Evolutionary conservation across 2,329 filamentous ascomycete genomes (phyloP).

Genomic region (Verticillium albo-atrum): DNA sequence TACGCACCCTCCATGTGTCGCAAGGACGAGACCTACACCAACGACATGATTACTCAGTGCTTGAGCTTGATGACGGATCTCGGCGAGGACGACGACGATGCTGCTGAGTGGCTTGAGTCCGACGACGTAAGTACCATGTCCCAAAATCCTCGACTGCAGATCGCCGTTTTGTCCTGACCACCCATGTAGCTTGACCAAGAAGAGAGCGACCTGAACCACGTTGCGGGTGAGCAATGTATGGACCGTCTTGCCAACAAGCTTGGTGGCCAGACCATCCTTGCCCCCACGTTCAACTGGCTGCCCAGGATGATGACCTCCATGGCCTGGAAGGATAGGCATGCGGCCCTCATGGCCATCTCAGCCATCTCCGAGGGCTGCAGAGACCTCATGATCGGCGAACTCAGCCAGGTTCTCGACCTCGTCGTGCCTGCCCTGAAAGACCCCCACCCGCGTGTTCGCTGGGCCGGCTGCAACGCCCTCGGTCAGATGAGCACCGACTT

Average conservation of each 20-base stretch:
- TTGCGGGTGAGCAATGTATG: constrained; percentile 98
- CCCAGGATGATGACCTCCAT: constrained; percentile 96
- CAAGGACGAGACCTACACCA: constrained; percentile 87
- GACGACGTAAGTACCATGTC: constrained; percentile 66
- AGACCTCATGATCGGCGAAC: constrained; percentile 90
- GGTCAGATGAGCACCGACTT: constrained; percentile 99
- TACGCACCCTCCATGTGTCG: constrained; percentile 91
- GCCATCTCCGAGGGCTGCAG: constrained; percentile 97
- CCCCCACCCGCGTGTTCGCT: constrained; percentile 87
- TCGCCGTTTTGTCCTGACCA: not conserved
- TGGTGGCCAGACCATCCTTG: constrained; percentile 86
- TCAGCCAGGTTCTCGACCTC: constrained; percentile 89
- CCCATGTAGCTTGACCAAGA: constrained; percentile 73
- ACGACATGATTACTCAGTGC: constrained; percentile 97
- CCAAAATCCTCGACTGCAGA: not conserved
- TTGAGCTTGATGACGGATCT: constrained; percentile 97
- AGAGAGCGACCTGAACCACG: constrained; percentile 95
- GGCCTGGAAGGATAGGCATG: constrained; percentile 91
- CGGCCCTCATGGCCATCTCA: constrained; percentile 96
- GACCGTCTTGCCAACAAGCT: constrained; percentile 96
- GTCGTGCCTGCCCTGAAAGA: constrained; percentile 91
- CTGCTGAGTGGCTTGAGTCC: constrained; percentile 84
- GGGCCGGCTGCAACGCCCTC: constrained; percentile 97
- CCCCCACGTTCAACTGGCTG: constrained; percentile 93
- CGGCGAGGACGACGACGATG: constrained; percentile 90